Evolutionary conservation across 768 basidiomycete genomes (phyloP).

Genomic region (Lactifluus piperatus): DNA sequence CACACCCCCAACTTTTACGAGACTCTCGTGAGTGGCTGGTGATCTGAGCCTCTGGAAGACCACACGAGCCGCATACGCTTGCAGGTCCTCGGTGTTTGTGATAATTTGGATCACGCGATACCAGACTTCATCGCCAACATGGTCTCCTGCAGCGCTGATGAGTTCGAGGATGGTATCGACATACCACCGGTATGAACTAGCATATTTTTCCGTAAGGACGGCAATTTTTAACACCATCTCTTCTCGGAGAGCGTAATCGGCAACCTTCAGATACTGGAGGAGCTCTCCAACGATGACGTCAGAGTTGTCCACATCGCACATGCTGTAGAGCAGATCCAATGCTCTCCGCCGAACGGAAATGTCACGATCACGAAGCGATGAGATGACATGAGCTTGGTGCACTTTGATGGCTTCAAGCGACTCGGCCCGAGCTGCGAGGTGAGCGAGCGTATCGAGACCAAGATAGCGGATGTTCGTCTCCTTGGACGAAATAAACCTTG

Average conservation of each 20-base stretch:
- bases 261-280: conserved; percentile 87
- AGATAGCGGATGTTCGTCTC: conserved; percentile 98
- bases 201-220: conserved; percentile 97
- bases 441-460: conserved; percentile 96
- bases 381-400: conserved; percentile 92
- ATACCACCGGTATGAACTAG: conserved; percentile 97
- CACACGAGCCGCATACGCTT: conserved; percentile 91
- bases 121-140: conserved; percentile 99
- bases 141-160: conserved; percentile 94
- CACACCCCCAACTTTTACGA: conserved; percentile 93
- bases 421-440: conserved; percentile 90
- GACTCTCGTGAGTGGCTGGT: conserved; percentile 81
- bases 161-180: conserved; percentile 95
- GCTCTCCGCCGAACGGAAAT: conserved; percentile 93
- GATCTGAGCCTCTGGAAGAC: conserved; percentile 83
- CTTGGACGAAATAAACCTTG: conserved; percentile 93
- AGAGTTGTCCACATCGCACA: conserved; percentile 98
- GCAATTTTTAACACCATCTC: conserved; percentile 99
- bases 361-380: conserved; percentile 92
- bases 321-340: conserved; percentile 93
- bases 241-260: conserved; percentile 92
- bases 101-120: conserved; percentile 98
- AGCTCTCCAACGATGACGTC: conserved; percentile 94
- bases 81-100: conserved; percentile 95
- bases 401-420: conserved; percentile 88